Evolutionary conservation across 768 basidiomycete genomes (phyloP).

Genomic region (Suillus clintonianus): DNA sequence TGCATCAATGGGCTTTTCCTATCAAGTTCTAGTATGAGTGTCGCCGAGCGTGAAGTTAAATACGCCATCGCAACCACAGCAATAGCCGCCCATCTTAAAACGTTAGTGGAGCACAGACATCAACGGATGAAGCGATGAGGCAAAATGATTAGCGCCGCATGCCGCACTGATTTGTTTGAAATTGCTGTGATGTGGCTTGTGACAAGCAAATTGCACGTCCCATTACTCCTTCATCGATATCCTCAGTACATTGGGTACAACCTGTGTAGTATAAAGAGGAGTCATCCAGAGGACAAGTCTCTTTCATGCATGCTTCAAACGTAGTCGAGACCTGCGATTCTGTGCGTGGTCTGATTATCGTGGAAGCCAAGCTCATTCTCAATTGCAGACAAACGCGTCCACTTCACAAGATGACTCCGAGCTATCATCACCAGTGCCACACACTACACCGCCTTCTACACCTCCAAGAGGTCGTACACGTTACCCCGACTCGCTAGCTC

Average conservation of each 20-base stretch:
- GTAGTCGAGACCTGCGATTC: neutral
- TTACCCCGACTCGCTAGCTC: slow-evolving; percentile 61
- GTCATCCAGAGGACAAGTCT: neutral
- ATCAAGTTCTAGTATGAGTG: neutral
- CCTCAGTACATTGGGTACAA: neutral
- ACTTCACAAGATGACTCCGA: slow-evolving; percentile 3
- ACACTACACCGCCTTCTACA: slow-evolving; percentile 37
- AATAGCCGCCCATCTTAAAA: neutral
- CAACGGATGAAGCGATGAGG: neutral
- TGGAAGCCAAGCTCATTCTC: neutral
- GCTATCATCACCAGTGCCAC: neutral
- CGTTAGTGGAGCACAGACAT: neutral
- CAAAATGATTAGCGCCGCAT: neutral
- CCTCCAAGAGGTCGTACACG: slow-evolving; percentile 46
- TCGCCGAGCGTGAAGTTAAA: neutral
- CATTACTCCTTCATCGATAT: neutral
- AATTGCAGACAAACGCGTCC: neutral
- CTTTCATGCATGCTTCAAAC: neutral
- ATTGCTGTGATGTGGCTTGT: neutral
- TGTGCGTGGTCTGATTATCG: neutral
- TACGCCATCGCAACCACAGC: neutral
- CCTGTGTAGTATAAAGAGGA: neutral
- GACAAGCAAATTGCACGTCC: neutral
- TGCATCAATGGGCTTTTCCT: neutral
- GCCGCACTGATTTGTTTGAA: neutral